Conservation (phyloP, 495 filamentous ascomycete genomes). For the Penicillium cinerascens region DNA sequence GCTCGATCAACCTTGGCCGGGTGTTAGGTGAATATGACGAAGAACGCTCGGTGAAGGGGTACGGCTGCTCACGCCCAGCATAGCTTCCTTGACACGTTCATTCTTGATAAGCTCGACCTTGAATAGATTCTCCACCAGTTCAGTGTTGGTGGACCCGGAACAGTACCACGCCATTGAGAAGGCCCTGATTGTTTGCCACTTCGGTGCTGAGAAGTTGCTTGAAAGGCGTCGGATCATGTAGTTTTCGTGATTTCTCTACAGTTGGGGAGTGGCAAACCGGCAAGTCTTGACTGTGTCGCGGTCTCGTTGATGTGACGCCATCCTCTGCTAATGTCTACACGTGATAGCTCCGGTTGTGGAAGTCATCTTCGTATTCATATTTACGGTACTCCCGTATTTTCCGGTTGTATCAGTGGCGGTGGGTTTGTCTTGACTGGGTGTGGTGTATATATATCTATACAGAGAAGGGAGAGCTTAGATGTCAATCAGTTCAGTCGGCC, state of each 20-base stretch:
- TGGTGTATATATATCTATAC: too few species aligned
- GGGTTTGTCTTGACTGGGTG: too few species aligned
- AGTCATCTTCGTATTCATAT: not conserved
- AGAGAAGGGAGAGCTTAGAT: too few species aligned
- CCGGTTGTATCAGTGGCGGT: too few species aligned
- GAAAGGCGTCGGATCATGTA: slow-evolving; percentile 5
- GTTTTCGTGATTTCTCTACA: not conserved
- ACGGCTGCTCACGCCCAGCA: slow-evolving; percentile 58
- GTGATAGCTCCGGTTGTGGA: slow-evolving; percentile 1
- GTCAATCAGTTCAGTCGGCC: too few species aligned
- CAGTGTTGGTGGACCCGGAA: slow-evolving; percentile 71
- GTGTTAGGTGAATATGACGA: not conserved
- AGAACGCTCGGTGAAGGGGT: not conserved
- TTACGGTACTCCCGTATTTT: too few species aligned
- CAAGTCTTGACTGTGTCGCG: not conserved
- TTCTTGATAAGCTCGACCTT: slow-evolving; percentile 67
- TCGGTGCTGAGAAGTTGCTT: not conserved
- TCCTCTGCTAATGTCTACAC: slow-evolving; percentile 14
- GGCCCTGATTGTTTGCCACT: slow-evolving; percentile 15
- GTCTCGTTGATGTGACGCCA: slow-evolving; percentile 18
- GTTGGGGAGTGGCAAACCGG: not conserved
- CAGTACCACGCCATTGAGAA: slow-evolving; percentile 87
- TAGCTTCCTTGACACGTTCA: slow-evolving; percentile 68
- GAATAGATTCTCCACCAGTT: slow-evolving; percentile 75
- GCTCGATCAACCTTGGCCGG: slow-evolving; percentile 75